A percentile compares a stretch with the other conserved stretches of the same genome.
Evolutionary conservation across 106 monocot species (phyloP).

Genomic region (Gastrodia elata): DNA sequence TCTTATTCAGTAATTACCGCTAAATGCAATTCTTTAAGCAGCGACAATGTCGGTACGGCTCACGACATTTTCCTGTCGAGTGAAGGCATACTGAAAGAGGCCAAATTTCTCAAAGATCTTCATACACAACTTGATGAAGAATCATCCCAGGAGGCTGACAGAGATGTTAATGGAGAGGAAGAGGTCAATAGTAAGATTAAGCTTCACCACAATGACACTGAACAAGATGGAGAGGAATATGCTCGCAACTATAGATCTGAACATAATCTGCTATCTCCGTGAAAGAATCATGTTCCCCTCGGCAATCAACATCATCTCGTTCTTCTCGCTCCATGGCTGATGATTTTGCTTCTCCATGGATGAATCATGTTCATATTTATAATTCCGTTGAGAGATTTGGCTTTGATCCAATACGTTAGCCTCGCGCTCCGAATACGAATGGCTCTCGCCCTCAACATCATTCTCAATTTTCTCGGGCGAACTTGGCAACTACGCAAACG

Average conservation of each 20-base stretch:
- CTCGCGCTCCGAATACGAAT: not conserved
- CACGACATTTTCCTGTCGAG: constrained; percentile 79
- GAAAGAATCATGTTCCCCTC: constrained; percentile 6
- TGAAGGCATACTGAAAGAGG: constrained; percentile 40
- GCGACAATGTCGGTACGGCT: constrained; percentile 74
- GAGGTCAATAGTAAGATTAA: constrained; percentile 72
- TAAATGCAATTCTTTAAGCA: constrained; percentile 62
- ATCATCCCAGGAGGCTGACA: constrained; percentile 73
- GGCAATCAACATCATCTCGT: constrained; percentile 7
- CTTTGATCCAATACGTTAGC: constrained; percentile 1
- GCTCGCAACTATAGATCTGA: constrained; percentile 2
- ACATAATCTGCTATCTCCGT: constrained; percentile 7
- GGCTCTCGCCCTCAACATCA: not conserved
- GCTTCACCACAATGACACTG: constrained; percentile 80
- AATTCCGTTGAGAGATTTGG: constrained; percentile 3
- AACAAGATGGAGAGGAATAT: constrained; percentile 33
- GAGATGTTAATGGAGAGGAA: constrained; percentile 84
- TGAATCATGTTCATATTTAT: too few relatives aligned
- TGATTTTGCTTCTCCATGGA: not conserved
- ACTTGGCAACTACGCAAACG: too few relatives aligned
- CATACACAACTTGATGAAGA: constrained; percentile 57
- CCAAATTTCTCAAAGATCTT: constrained; percentile 46
- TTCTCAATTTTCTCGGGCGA: not conserved
- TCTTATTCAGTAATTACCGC: constrained; percentile 28
- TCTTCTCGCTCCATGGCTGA: not conserved